phyloP scores from a whole-genome alignment of 371 early-diverging fungal species.

The Mucor plumbeus region DNA sequence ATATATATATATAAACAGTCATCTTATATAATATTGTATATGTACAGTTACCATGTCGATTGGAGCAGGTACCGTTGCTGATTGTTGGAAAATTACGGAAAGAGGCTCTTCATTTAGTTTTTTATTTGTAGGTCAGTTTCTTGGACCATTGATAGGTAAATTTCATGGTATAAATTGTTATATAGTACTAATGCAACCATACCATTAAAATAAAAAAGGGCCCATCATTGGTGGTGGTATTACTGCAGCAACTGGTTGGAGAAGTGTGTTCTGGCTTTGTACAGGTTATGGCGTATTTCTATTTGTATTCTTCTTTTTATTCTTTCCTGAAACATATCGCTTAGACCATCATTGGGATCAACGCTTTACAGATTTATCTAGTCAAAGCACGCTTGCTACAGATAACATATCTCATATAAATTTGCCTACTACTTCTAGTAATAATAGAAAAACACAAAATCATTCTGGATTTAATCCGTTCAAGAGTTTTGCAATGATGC shows the following conservation, averaged over 20 bases:
- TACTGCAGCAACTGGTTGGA: slow-evolving; percentile 58
- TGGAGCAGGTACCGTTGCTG: slow-evolving; percentile 48
- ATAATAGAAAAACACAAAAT: not conserved
- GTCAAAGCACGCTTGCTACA: not conserved
- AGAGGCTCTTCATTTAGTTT: slow-evolving; percentile 50
- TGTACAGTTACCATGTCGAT: slow-evolving; percentile 43
- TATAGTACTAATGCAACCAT: not conserved
- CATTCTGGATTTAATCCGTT: slow-evolving; percentile 34
- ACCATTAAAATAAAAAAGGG: slow-evolving; percentile 29
- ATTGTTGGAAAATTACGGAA: slow-evolving; percentile 45
- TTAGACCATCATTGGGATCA: slow-evolving; percentile 35
- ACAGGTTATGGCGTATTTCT: slow-evolving; percentile 64
- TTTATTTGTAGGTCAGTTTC: slow-evolving; percentile 61
- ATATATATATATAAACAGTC: not conserved
- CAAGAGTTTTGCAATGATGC: slow-evolving; percentile 16
- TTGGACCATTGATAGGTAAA: slow-evolving; percentile 58
- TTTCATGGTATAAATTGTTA: not conserved
- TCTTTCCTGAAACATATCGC: slow-evolving; percentile 77
- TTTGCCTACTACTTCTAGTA: no score
- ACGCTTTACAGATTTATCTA: not conserved
- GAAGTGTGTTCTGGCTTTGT: slow-evolving; percentile 69
- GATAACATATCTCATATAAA: not conserved
- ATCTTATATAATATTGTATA: not conserved
- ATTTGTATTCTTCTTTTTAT: slow-evolving; percentile 56
- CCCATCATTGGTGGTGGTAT: slow-evolving; percentile 53